Conservation (phyloP, 495 filamentous ascomycete genomes). For the Neurospora sp. region DNA sequence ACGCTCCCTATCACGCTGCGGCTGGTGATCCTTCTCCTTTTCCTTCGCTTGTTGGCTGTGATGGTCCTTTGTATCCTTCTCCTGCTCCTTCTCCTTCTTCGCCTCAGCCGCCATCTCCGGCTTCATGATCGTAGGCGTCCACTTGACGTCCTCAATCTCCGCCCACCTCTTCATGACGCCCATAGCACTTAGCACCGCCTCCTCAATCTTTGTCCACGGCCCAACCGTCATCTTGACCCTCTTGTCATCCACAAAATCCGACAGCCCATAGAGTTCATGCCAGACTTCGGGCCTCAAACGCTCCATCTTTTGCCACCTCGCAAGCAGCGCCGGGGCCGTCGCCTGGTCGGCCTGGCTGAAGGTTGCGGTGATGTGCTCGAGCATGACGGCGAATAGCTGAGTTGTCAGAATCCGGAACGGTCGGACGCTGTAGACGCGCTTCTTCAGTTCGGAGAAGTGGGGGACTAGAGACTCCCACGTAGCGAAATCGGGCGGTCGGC, state of each 20-base stretch:
- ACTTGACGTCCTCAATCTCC: conserved; percentile 21
- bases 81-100: conserved; percentile 1
- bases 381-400: conserved; percentile 27
- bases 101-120: not conserved
- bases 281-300: conserved; percentile 14
- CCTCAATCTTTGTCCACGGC: conserved; percentile 27
- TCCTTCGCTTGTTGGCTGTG: not conserved
- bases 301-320: conserved; percentile 9
- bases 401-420: conserved; percentile 20
- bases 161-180: conserved; percentile 21
- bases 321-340: conserved; percentile 6
- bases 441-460: conserved; percentile 23
- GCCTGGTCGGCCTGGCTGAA: conserved; percentile 16
- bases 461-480: conserved; percentile 22
- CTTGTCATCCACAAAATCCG: conserved; percentile 13
- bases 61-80: not conserved
- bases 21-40: not conserved
- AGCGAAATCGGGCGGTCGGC: conserved; percentile 10
- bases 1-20: not conserved
- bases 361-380: conserved; percentile 25
- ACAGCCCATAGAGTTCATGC: conserved; percentile 10
- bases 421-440: conserved; percentile 8
- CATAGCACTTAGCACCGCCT: conserved; percentile 16
- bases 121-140: conserved; percentile 13
- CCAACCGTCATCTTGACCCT: conserved; percentile 19